Evolutionary conservation across 306 rosid species (phyloP).

Genomic region (Fragaria nilgerrensis): DNA sequence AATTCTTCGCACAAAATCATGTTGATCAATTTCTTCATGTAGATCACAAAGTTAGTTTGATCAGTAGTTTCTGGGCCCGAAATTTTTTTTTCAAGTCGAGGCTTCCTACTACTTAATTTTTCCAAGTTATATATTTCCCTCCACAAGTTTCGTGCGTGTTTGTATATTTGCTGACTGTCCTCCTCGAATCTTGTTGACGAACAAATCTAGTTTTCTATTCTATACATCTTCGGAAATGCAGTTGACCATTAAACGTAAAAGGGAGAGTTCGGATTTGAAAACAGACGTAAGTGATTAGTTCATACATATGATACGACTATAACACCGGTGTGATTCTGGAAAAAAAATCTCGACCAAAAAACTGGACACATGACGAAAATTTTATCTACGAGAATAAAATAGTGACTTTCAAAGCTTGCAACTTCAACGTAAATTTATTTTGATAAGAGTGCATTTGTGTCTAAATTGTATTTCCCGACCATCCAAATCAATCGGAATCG

Average conservation of each 20-base stretch:
- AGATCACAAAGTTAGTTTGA: not conserved
- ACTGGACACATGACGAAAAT: not conserved
- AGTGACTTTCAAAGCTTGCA: too few species aligned
- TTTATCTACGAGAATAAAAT: too few species aligned
- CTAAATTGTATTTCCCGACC: not conserved
- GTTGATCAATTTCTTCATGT: not conserved
- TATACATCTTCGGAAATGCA: not conserved
- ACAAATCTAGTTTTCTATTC: constrained; percentile 2
- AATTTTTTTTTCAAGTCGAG: not conserved
- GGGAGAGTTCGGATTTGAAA: not conserved
- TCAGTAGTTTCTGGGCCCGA: not conserved
- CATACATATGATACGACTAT: not conserved
- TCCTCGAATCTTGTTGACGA: constrained; percentile 3
- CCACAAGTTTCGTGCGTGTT: not conserved
- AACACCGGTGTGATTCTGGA: not conserved
- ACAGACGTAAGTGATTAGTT: not conserved
- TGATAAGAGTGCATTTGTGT: not conserved
- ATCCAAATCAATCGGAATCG: not conserved
- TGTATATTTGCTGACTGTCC: not conserved
- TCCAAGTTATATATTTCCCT: not conserved
- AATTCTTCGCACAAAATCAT: not conserved
- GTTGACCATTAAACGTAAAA: not conserved
- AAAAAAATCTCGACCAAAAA: not conserved
- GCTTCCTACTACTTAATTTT: not conserved
- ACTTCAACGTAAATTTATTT: not conserved